These are phyloP conservation scores for Boletus rufocinnamomeus DNA, from an alignment of 768 basidiomycete species.

Conservation along the genomic window DNA sequence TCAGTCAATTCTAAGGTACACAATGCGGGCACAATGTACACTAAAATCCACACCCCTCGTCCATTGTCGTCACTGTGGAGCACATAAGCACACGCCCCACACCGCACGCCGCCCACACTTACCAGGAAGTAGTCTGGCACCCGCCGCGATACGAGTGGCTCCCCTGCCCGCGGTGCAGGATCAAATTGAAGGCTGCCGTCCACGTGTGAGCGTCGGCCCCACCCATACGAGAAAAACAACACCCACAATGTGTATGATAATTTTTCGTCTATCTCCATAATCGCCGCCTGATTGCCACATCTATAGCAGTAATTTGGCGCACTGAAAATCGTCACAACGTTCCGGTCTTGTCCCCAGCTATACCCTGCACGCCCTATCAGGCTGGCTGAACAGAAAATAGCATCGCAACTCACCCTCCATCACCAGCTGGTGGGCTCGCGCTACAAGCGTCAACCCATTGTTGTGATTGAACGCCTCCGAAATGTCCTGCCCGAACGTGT, in stretches of 20 bases:
- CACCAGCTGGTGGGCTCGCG: slow-evolving; percentile 91
- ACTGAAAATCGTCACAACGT: slow-evolving; percentile 99
- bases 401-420: slow-evolving; percentile 79
- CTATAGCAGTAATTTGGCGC: slow-evolving; percentile 99
- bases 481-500: slow-evolving; percentile 99
- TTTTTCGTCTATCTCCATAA: slow-evolving; percentile 99
- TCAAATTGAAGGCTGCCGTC: slow-evolving; percentile 95
- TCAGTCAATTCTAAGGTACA: slow-evolving; percentile 21
- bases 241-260: slow-evolving; percentile 90
- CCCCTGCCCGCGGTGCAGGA: slow-evolving; percentile 97
- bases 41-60: slow-evolving; percentile 13
- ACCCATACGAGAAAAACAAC: slow-evolving; percentile 3
- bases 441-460: slow-evolving; percentile 95
- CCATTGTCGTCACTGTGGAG: slow-evolving; percentile 27
- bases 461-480: slow-evolving; percentile 99
- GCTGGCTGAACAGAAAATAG: slow-evolving; percentile 3
- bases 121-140: slow-evolving; percentile 95
- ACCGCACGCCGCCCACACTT: slow-evolving; percentile 46
- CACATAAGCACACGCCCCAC: not conserved
- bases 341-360: slow-evolving; percentile 99
- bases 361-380: slow-evolving; percentile 51
- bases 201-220: slow-evolving; percentile 5
- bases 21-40: slow-evolving; percentile 26
- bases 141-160: slow-evolving; percentile 94
- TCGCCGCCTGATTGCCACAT: slow-evolving; percentile 99